Conservation (phyloP, 495 filamentous ascomycete species). For the Penicillium pulvis region DNA sequence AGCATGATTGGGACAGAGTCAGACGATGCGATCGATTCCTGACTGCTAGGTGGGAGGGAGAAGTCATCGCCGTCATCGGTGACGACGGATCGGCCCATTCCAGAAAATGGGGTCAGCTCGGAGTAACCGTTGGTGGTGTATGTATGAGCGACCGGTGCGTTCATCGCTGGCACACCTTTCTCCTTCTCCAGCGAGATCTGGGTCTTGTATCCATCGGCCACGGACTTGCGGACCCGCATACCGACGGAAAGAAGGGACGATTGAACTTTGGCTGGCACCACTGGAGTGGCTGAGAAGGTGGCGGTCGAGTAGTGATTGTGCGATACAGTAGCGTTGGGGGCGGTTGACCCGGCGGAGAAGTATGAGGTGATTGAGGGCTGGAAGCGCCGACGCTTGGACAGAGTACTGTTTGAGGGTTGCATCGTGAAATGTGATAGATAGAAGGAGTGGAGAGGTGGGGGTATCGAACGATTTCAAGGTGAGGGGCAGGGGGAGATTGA, state of each 20-base stretch:
- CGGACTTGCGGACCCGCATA: slow-evolving; percentile 88
- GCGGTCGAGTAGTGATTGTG: slow-evolving; percentile 46
- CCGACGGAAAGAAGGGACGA: slow-evolving; percentile 82
- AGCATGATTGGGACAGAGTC: slow-evolving; percentile 8
- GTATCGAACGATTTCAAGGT: neutral
- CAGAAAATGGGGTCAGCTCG: slow-evolving; percentile 77
- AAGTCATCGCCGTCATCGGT: slow-evolving; percentile 45
- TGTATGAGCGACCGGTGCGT: slow-evolving; percentile 19
- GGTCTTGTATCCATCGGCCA: slow-evolving; percentile 91
- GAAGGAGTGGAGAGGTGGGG: slow-evolving; percentile 5
- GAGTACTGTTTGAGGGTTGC: slow-evolving; percentile 23
- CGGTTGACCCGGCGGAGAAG: slow-evolving; percentile 30
- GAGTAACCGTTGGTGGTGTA: slow-evolving; percentile 28
- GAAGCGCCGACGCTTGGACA: slow-evolving; percentile 49
- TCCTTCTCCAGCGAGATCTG: slow-evolving; percentile 33
- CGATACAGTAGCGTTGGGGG: slow-evolving; percentile 27
- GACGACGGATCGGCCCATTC: slow-evolving; percentile 58
- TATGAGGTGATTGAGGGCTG: slow-evolving; percentile 50
- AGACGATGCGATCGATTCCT: slow-evolving; percentile 38
- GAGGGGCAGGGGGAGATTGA: slow-evolving; percentile 16
- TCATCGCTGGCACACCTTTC: slow-evolving; percentile 24
- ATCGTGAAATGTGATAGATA: slow-evolving; percentile 9
- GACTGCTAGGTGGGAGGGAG: slow-evolving; percentile 49
- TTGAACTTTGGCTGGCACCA: slow-evolving; percentile 66
- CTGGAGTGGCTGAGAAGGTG: slow-evolving; percentile 45